Evolutionary conservation across 805 yeast genomes (phyloP).

Genomic region (Sugiyamaella smithiae): DNA sequence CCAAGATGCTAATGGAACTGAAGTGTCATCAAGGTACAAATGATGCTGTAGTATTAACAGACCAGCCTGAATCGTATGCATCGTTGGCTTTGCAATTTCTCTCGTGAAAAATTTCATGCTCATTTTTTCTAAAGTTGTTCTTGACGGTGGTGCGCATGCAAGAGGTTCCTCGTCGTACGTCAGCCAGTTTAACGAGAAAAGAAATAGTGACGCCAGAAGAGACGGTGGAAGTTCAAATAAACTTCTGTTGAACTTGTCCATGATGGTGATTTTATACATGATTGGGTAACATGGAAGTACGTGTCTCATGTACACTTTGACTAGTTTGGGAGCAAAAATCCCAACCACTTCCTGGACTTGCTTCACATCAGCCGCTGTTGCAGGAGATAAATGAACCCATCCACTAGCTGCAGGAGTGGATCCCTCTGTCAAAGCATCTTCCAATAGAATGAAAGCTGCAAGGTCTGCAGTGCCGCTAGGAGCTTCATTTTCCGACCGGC

Average conservation of each 20-base stretch:
- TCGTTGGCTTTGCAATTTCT: conserved; percentile 22
- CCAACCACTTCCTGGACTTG: conserved; percentile 27
- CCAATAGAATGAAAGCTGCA: conserved; percentile 26
- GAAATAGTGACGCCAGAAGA: conserved; percentile 25
- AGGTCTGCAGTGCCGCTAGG: conserved; percentile 8
- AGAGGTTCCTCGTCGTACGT: conserved; percentile 25
- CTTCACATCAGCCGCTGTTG: conserved; percentile 24
- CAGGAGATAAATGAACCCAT: conserved; percentile 26
- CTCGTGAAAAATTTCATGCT: conserved; percentile 21
- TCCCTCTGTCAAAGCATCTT: conserved; percentile 18
- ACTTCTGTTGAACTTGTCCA: conserved; percentile 28
- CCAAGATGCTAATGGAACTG: conserved; percentile 41
- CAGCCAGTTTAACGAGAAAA: conserved; percentile 31
- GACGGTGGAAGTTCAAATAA: conserved; percentile 28
- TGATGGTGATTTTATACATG: conserved; percentile 26
- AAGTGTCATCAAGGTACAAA: conserved; percentile 18
- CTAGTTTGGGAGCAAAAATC: conserved; percentile 23
- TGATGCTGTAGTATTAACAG: conserved; percentile 44
- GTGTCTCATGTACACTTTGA: conserved; percentile 26
- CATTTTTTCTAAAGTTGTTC: conserved; percentile 22
- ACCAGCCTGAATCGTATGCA: conserved; percentile 36
- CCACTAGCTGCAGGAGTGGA: conserved; percentile 22
- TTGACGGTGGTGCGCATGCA: conserved; percentile 16
- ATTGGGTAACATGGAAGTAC: conserved; percentile 29
- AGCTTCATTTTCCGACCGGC: not conserved